phyloP scores from a whole-genome alignment of 2,329 filamentous ascomycete genomes.

The Teratosphaeria epicoccoides region DNA sequence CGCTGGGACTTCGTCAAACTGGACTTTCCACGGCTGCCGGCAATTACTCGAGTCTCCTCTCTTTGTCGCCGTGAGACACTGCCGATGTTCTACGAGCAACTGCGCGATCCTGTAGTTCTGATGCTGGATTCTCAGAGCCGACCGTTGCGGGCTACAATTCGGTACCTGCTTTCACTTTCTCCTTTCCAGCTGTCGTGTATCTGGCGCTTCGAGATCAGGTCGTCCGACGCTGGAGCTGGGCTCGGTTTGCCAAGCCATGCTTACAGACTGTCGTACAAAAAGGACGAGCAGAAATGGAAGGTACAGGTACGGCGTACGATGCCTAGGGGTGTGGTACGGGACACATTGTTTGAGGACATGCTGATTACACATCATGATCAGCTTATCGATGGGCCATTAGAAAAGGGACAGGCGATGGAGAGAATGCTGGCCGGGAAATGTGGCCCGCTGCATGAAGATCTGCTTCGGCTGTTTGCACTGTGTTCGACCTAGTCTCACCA shows the following conservation, averaged over 20 bases:
- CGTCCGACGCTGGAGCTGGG: background rate
- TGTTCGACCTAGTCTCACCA: too few species aligned
- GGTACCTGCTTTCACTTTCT: background rate
- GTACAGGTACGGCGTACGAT: background rate
- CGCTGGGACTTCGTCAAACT: background rate
- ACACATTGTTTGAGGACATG: too few species aligned
- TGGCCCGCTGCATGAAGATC: too few species aligned
- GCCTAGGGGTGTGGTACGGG: too few species aligned
- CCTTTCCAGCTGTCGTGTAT: background rate
- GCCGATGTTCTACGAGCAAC: background rate
- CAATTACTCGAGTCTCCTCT: background rate
- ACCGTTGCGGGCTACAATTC: background rate
- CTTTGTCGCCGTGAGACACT: background rate
- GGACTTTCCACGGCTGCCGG: background rate
- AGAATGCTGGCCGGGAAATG: too few species aligned
- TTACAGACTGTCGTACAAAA: background rate
- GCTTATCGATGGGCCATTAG: too few species aligned
- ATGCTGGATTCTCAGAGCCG: background rate
- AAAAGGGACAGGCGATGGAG: too few species aligned
- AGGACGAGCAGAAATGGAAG: background rate
- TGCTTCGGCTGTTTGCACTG: too few species aligned
- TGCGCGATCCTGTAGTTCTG: background rate
- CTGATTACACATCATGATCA: too few species aligned
- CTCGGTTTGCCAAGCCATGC: background rate
- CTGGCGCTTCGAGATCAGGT: background rate